A percentile compares a stretch with the other conserved stretches of the same genome.
phyloP scores from a whole-genome alignment of 352 stramenopile species.

The Stramenopiles sp. region DNA sequence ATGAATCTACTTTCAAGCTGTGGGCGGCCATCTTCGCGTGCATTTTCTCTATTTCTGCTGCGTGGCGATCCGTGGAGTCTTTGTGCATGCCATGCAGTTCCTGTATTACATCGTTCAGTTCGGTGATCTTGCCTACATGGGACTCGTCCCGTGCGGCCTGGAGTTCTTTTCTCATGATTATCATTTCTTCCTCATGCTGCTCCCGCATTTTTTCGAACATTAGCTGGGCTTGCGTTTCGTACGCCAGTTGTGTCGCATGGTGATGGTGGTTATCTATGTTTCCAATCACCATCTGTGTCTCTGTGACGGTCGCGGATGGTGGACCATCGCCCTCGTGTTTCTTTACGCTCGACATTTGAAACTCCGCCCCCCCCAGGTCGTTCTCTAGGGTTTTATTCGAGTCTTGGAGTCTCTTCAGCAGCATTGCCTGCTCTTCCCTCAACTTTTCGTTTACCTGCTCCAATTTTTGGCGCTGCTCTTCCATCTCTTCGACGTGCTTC shows the following conservation, averaged over 20 bases:
- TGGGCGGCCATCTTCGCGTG: not conserved
- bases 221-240: not conserved
- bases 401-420: not conserved
- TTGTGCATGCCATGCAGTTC: not conserved
- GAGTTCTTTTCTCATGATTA: not conserved
- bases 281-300: too few species aligned
- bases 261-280: not conserved
- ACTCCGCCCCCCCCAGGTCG: not conserved
- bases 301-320: too few species aligned
- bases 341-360: not conserved
- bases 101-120: not conserved
- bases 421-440: not conserved
- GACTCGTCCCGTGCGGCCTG: not conserved
- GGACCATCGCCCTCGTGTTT: too few species aligned
- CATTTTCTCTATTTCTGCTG: not conserved
- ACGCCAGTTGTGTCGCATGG: not conserved
- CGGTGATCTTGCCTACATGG: not conserved
- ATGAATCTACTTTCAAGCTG: not conserved
- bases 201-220: not conserved
- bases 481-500: not conserved
- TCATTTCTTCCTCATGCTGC: not conserved
- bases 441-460: not conserved
- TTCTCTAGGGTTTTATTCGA: not conserved
- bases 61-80: not conserved
- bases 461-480: not conserved